Percentiles rank a stretch among this genome's conserved stretches.
Evolutionary conservation across 1,284 basidiomycete species (phyloP).

Genomic region (Boletus semigastroideus): DNA sequence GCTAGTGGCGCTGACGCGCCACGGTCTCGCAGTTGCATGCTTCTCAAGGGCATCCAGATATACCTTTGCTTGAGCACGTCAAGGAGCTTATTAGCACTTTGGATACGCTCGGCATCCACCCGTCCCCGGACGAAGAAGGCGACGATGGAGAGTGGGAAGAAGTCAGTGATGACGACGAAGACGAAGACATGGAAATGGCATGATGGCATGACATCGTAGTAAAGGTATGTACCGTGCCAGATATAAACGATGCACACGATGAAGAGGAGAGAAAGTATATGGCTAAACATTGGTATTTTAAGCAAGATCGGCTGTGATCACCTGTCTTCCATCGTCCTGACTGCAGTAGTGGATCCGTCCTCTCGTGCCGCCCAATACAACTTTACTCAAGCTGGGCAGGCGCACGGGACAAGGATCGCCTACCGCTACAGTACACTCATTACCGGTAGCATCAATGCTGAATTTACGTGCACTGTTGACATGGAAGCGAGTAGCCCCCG

Average conservation of each 20-base stretch:
- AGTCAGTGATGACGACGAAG: slow-evolving; percentile 45
- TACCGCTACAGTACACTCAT: not conserved
- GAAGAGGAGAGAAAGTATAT: too few species aligned
- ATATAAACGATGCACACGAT: too few species aligned
- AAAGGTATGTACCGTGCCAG: not conserved
- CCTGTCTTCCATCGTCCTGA: not conserved
- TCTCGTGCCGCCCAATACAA: not conserved
- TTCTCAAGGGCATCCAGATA: slow-evolving; percentile 73
- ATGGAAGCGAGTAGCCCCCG: not conserved
- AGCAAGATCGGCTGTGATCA: not conserved
- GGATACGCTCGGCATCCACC: slow-evolving; percentile 66
- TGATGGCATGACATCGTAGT: slow-evolving; percentile 14
- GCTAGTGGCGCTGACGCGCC: not conserved
- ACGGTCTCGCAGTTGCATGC: slow-evolving; percentile 59
- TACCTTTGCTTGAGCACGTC: slow-evolving; percentile 77
- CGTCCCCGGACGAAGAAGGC: slow-evolving; percentile 51
- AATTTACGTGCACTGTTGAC: not conserved
- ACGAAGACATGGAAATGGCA: slow-evolving; percentile 65
- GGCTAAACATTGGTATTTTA: too few species aligned
- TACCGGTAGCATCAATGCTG: not conserved
- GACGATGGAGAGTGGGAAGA: slow-evolving; percentile 59
- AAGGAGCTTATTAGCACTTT: slow-evolving; percentile 72
- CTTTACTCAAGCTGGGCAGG: not conserved
- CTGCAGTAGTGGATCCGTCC: not conserved
- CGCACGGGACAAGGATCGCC: not conserved